Evolutionary conservation across 208 protist species (phyloP).

Genomic region (Phytomonas francai): DNA sequence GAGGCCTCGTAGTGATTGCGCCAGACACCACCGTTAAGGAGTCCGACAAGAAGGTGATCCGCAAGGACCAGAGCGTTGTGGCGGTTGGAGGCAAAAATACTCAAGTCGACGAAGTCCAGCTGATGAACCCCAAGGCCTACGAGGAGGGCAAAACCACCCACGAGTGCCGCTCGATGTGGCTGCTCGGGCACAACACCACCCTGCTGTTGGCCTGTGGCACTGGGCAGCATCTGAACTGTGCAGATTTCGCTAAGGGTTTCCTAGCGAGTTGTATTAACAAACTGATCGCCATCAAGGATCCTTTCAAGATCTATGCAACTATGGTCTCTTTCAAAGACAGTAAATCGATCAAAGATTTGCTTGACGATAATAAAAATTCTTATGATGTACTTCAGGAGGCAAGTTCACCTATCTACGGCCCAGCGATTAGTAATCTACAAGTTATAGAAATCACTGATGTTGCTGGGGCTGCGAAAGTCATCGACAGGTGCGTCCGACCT

Average conservation of each 20-base stretch:
- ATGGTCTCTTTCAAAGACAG: constrained; percentile 46
- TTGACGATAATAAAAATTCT: constrained; percentile 32
- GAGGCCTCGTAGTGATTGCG: neutral
- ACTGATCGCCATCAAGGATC: constrained; percentile 24
- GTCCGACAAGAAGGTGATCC: constrained; percentile 18
- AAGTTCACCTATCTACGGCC: constrained; percentile 66
- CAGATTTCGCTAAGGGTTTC: constrained; percentile 38
- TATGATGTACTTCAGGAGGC: constrained; percentile 38
- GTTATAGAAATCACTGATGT: constrained; percentile 23
- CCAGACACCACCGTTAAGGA: neutral
- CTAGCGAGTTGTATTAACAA: constrained; percentile 37
- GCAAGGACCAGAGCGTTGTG: constrained; percentile 37
- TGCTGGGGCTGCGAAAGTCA: constrained; percentile 7
- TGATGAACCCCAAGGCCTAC: constrained; percentile 12
- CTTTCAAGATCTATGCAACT: constrained; percentile 49
- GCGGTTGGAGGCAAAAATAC: constrained; percentile 24
- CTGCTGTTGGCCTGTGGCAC: constrained; percentile 36
- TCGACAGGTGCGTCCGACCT: constrained; percentile 33
- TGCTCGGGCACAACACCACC: constrained; percentile 52
- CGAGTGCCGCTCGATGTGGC: neutral
- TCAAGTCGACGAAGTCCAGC: constrained; percentile 42
- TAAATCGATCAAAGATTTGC: constrained; percentile 42
- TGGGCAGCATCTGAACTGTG: constrained; percentile 18
- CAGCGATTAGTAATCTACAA: constrained; percentile 35
- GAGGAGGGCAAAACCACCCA: constrained; percentile 13